phyloP scores from a whole-genome alignment of 345 rosid species.

The Brassica cretica region DNA sequence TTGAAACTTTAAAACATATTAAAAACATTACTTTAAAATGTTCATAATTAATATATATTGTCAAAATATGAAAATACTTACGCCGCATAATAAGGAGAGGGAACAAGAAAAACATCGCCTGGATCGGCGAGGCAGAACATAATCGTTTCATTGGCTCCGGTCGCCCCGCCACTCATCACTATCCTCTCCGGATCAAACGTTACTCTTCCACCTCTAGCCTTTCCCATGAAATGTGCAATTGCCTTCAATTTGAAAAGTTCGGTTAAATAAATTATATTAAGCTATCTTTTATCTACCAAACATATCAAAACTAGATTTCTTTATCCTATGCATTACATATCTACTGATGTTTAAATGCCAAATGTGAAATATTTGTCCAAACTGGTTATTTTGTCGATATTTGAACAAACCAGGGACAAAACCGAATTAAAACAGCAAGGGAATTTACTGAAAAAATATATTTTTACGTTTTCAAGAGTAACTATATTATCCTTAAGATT shows the following conservation, averaged over 20 bases:
- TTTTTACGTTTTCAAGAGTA: neutral
- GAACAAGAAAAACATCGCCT: slow-evolving; percentile 79
- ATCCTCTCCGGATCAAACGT: slow-evolving; percentile 65
- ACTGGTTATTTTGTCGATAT: neutral
- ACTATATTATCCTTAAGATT: neutral
- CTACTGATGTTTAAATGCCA: neutral
- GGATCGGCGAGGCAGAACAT: slow-evolving; percentile 87
- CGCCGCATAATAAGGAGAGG: slow-evolving; percentile 85
- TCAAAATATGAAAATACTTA: slow-evolving; percentile 31
- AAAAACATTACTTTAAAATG: neutral
- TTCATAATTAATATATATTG: neutral
- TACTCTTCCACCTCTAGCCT: slow-evolving; percentile 56
- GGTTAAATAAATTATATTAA: neutral
- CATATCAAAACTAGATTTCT: neutral
- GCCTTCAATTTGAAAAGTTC: slow-evolving; percentile 45
- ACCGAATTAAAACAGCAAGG: neutral
- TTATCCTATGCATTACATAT: neutral
- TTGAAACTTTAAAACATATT: neutral
- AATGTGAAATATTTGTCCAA: neutral
- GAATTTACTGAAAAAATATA: neutral
- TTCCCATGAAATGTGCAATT: slow-evolving; percentile 79
- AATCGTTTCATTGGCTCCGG: slow-evolving; percentile 80
- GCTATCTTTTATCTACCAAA: neutral
- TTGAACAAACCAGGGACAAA: neutral
- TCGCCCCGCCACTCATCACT: slow-evolving; percentile 90